phyloP scores from a whole-genome alignment of 441 rosid genomes.

The Cnidoscolus chayamansa region DNA sequence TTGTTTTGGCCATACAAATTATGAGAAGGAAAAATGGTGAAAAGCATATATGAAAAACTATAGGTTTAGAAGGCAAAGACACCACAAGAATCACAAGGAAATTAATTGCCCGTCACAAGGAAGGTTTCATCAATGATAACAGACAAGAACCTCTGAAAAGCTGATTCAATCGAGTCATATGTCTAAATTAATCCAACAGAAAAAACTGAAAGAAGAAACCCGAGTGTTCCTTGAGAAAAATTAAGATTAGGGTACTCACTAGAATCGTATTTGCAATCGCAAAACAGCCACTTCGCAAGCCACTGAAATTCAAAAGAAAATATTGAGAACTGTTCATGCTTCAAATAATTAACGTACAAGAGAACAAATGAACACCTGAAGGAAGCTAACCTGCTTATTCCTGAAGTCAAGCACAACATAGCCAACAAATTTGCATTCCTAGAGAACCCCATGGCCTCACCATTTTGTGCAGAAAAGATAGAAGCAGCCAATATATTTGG shows the following conservation, averaged over 20 bases:
- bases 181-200: not conserved
- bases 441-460: constrained; percentile 31
- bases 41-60: not conserved
- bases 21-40: not conserved
- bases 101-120: no score
- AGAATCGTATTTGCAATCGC: constrained; percentile 42
- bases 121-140: no score
- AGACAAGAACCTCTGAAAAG: no score
- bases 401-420: constrained; percentile 42
- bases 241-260: constrained; percentile 28
- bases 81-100: no score
- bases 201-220: not conserved
- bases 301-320: constrained; percentile 24
- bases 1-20: not conserved
- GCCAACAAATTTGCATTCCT: constrained; percentile 33
- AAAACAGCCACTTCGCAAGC: constrained; percentile 52
- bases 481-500: constrained; percentile 48
- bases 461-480: constrained; percentile 45
- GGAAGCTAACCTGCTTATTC: constrained; percentile 33
- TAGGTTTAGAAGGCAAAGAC: not conserved
- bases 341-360: not conserved
- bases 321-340: not conserved
- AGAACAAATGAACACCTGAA: not conserved
- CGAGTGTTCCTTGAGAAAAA: not conserved
- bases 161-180: no score